Evolutionary conservation across 805 yeast genomes (phyloP).

Genomic region (Wickerhamiella allomyrinae): DNA sequence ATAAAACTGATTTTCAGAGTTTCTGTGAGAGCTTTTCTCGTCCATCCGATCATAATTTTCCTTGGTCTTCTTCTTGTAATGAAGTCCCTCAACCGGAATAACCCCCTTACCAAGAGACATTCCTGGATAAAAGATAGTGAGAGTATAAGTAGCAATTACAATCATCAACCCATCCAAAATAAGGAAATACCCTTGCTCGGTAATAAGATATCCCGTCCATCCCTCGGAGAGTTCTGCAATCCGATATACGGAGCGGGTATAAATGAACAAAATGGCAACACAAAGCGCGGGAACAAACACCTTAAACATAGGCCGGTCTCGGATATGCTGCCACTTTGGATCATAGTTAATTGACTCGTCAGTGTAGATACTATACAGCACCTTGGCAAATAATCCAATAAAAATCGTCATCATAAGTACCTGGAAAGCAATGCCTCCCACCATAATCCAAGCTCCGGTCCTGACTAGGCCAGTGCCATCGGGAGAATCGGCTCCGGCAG

Average conservation of each 20-base stretch:
- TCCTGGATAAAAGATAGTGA: conserved; percentile 53
- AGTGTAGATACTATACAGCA: conserved; percentile 18
- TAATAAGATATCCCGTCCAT: conserved; percentile 52
- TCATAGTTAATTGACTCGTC: conserved; percentile 9
- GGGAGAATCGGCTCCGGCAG: conserved; percentile 29
- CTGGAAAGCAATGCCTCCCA: conserved; percentile 68
- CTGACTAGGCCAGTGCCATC: conserved; percentile 13
- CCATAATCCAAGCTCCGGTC: conserved; percentile 52
- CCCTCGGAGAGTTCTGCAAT: conserved; percentile 59
- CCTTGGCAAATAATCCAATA: conserved; percentile 34
- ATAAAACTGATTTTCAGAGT: background rate
- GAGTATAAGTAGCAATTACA: conserved; percentile 31
- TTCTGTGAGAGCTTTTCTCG: background rate
- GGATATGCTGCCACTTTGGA: conserved; percentile 10
- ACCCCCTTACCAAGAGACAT: conserved; percentile 32
- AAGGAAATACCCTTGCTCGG: conserved; percentile 44
- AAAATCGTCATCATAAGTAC: conserved; percentile 55
- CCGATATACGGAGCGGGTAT: conserved; percentile 58
- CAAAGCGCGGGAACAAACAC: conserved; percentile 16
- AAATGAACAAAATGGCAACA: conserved; percentile 38
- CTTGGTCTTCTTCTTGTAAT: conserved; percentile 8
- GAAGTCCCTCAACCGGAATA: conserved; percentile 17
- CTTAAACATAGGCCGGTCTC: conserved; percentile 15
- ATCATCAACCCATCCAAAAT: conserved; percentile 52
- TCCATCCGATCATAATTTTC: too few relatives aligned